phyloP scores from a whole-genome alignment of 2,329 filamentous ascomycete species.

The Ramularia endophylla region DNA sequence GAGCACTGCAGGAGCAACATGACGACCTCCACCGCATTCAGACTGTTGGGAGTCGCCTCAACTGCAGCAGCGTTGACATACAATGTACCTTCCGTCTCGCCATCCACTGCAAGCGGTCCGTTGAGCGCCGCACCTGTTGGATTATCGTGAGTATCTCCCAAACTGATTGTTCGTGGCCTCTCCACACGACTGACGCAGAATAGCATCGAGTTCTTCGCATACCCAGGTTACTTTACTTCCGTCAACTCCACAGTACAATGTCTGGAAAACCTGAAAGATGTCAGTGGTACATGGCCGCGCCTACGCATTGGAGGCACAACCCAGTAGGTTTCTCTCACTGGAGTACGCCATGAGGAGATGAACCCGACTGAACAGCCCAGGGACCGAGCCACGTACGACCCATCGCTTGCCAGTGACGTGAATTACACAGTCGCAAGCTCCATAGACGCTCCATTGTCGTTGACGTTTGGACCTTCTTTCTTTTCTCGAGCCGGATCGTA shows the following conservation, averaged over 20 bases:
- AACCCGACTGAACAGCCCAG: neutral
- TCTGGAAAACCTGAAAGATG: slow-evolving; percentile 45
- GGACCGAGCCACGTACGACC: slow-evolving; percentile 4
- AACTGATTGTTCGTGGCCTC: no score
- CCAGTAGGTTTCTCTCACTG: no score
- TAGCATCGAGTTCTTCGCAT: slow-evolving; percentile 48
- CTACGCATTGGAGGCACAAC: slow-evolving; percentile 55
- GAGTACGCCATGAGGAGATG: no score
- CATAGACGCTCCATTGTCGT: slow-evolving; percentile 47
- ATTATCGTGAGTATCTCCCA: slow-evolving; percentile 2
- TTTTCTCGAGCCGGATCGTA: slow-evolving; percentile 47
- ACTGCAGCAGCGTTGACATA: slow-evolving; percentile 1
- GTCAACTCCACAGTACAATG: slow-evolving; percentile 43
- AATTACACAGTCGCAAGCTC: slow-evolving; percentile 46
- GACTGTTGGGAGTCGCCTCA: neutral
- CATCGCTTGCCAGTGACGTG: slow-evolving; percentile 35
- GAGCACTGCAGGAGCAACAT: neutral
- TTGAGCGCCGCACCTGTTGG: slow-evolving; percentile 2
- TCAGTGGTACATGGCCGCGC: slow-evolving; percentile 49
- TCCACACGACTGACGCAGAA: neutral
- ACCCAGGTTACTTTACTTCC: slow-evolving; percentile 50
- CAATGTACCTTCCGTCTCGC: slow-evolving; percentile 1
- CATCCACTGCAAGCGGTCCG: slow-evolving; percentile 1
- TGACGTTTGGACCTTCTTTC: slow-evolving; percentile 46
- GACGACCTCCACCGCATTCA: neutral